Evolutionary conservation across 2,329 filamentous ascomycete genomes (phyloP).

Genomic region (Aspergillus sp.): DNA sequence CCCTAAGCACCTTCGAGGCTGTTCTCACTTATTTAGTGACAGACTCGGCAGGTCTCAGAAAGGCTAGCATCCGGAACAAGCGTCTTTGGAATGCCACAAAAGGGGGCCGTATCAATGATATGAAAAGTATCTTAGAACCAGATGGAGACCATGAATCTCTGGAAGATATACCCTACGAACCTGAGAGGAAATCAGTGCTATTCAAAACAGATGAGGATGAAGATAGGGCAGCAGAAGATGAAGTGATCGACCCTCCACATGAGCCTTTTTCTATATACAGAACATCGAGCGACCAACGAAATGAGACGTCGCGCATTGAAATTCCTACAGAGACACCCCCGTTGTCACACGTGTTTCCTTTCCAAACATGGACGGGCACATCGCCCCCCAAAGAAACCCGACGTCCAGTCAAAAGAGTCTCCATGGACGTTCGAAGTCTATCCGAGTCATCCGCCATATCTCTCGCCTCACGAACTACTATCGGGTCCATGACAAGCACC

Average conservation of each 20-base stretch:
- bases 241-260: conserved; percentile 9
- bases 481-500: conserved; percentile 67
- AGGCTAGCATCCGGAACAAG: conserved; percentile 80
- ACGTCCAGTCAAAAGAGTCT: conserved; percentile 70
- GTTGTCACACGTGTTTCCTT: conserved; percentile 86
- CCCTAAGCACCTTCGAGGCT: conserved; percentile 90
- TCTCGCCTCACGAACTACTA: conserved; percentile 73
- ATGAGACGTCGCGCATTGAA: conserved; percentile 10
- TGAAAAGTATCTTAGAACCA: conserved; percentile 77
- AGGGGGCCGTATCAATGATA: conserved; percentile 68
- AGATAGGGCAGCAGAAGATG: conserved; percentile 7
- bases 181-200: conserved; percentile 21
- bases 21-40: conserved; percentile 82
- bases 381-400: conserved; percentile 38
- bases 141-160: conserved; percentile 43
- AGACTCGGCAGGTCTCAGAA: conserved; percentile 75
- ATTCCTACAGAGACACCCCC: conserved; percentile 24
- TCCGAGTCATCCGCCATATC: conserved; percentile 83
- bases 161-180: conserved; percentile 36
- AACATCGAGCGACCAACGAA: conserved; percentile 13
- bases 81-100: conserved; percentile 82
- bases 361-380: conserved; percentile 58
- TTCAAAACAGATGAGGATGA: conserved; percentile 34
- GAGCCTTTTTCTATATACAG: conserved; percentile 19
- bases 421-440: conserved; percentile 83